These are phyloP conservation scores for Hirsutella thompsonii DNA, from an alignment of 2,329 filamentous ascomycete species.

Conservation along the genomic window DNA sequence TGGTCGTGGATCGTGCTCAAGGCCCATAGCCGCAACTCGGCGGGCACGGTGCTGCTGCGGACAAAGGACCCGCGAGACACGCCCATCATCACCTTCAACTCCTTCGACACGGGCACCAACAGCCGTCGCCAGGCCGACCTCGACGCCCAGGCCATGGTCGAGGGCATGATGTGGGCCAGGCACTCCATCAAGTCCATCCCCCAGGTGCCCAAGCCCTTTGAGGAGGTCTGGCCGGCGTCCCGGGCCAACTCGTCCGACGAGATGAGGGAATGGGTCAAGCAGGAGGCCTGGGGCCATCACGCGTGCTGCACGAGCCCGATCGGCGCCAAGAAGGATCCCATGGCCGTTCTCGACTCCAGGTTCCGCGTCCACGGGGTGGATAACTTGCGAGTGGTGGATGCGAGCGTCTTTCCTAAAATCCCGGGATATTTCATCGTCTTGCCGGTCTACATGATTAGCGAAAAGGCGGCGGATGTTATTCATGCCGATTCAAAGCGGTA, in stretches of 20 bases:
- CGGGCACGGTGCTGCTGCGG: constrained; percentile 47
- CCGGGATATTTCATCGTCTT: constrained; percentile 34
- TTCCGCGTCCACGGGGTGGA: constrained; percentile 42
- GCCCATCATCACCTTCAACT: constrained; percentile 51
- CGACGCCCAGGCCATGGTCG: constrained; percentile 32
- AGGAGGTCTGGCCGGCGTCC: constrained; percentile 18
- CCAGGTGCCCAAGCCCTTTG: constrained; percentile 1
- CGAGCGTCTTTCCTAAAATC: constrained; percentile 37
- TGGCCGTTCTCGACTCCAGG: constrained; percentile 40
- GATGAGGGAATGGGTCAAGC: constrained; percentile 31
- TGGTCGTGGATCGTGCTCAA: constrained; percentile 33
- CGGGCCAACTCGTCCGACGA: constrained; percentile 24
- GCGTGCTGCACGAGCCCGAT: constrained; percentile 42
- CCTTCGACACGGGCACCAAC: constrained; percentile 35
- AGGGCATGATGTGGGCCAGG: constrained; percentile 40
- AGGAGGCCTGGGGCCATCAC: constrained; percentile 44
- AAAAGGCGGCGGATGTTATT: constrained; percentile 33
- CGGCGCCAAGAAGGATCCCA: constrained; percentile 35
- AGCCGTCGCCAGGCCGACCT: constrained; percentile 33
- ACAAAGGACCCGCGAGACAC: constrained; percentile 50
- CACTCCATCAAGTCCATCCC: constrained; percentile 17
- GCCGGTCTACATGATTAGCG: constrained; percentile 40
- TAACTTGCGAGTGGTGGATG: constrained; percentile 48
- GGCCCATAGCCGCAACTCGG: constrained; percentile 47
- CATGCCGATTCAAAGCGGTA: neutral